Evolutionary conservation across 352 stramenopile genomes (phyloP), one percentile per base, ranked within the genome.

Genomic region (Pythium myriotylum): DNA sequence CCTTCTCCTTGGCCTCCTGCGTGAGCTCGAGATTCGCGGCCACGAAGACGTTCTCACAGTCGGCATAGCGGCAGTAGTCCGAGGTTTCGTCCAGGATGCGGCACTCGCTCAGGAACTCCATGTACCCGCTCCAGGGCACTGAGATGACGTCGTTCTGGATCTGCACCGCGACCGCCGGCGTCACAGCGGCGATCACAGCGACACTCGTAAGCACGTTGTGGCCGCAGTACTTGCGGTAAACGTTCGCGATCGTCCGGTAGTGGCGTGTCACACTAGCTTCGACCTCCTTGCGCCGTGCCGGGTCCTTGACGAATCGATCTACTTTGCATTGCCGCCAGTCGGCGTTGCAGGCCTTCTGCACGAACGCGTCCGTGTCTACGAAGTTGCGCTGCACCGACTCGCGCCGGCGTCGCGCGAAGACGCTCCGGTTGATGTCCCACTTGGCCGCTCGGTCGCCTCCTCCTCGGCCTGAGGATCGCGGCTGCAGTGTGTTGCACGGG

Each of bases 371-470:
- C 24, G 82, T 92, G 65, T 92, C 82, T 9, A 88, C 63, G 39
- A 79, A 89, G 53, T 63, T 90, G 20, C 67, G 78, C 55, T 78
- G 81, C 45, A 84, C 70, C 0, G 70, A 78, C 68, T 90, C 81
- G 39, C 81, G 78, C 3, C 77, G 77, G 10, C 83, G 75, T 22
- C 76, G 65, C 6, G 79, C 74, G 50, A 92, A 92, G 3, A 92
- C 83, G 23, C 77, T 89, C 54, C 86, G 85, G 73, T 92, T 89
- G 56, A 92, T 92, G 54, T 92, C 84, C 84, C 84, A 92, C 47
- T 64, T 37, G 53, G 67, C 58, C 61, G 61, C 12, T 27, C 68
- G 63, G 22, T 76, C 72, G 39, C 51, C 83, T 27, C 40, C 81
- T 39, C 56, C 73, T 37, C 75, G 79, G 19, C 70, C 76, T 0